Percentiles rank a stretch among this genome's conserved stretches.
These are phyloP conservation scores for Globisporangium carolinianum DNA, from an alignment of 352 stramenopile species.

Conservation along the genomic window DNA sequence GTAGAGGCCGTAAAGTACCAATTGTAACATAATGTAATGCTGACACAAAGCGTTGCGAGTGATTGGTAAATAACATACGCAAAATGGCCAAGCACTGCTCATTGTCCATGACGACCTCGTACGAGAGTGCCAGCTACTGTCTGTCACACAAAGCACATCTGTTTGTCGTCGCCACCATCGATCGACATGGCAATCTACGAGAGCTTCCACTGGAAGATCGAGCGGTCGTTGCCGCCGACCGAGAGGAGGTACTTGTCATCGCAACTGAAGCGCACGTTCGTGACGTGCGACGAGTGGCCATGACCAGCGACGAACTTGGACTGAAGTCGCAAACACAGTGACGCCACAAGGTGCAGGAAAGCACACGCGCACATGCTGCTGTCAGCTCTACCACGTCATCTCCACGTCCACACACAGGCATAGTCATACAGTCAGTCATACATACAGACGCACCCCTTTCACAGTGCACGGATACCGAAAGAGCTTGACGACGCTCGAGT, in stretches of 20 bases:
- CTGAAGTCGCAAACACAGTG: conserved; percentile 9
- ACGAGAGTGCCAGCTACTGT: too few relatives aligned
- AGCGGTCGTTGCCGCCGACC: conserved; percentile 75
- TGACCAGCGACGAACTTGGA: conserved; percentile 41
- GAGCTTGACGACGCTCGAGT: conserved; percentile 77
- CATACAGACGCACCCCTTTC: conserved; percentile 36
- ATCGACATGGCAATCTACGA: conserved; percentile 8
- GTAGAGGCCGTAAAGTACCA: too few relatives aligned
- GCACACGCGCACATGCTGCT: too few relatives aligned
- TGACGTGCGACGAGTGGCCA: conserved; percentile 80
- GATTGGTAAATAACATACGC: too few relatives aligned
- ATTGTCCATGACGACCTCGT: too few relatives aligned
- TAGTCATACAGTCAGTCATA: not conserved
- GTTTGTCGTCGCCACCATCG: too few relatives aligned
- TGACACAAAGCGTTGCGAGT: too few relatives aligned
- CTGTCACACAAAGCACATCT: too few relatives aligned
- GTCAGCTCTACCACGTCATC: too few relatives aligned
- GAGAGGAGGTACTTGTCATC: conserved; percentile 83
- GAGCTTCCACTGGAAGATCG: conserved; percentile 84
- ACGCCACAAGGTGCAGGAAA: too few relatives aligned
- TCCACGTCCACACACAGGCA: not conserved
- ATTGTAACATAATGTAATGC: too few relatives aligned
- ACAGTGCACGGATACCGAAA: conserved; percentile 82
- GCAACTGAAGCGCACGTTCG: conserved; percentile 72
- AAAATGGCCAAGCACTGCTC: too few relatives aligned